Evolutionary conservation across 148 eudicot species (phyloP), one percentile per base, ranked within the genome.

Genomic region (Cornus kousa): DNA sequence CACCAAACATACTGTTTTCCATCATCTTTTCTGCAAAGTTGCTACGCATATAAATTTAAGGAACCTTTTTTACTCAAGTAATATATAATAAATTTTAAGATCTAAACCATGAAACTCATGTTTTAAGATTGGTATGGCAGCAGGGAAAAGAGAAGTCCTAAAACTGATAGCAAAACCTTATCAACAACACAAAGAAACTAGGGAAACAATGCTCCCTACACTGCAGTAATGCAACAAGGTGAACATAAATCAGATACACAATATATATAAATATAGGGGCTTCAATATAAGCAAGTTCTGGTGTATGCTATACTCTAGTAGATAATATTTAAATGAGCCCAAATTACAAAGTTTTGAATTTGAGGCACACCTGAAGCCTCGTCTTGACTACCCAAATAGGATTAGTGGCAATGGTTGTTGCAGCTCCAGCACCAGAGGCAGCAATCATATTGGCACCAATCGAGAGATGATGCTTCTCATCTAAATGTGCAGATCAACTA

Each of bases 341-440:
- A 17, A 5, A 70, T 37, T 12, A 64, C 20, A 74, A 39, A 64
- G 55, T 20, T 60, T 24, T 5, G 65, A 12, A 28, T 35, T 37
- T 57, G 11, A 77, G 48, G 74, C 85, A 73, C 81, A 96, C 99
- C 86, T 96, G 99, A 73, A 96, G 86, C 86, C 99, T 84, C 17
- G 99, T 96, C 88, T 96, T 96, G 50, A 96, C 98, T 83, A 96
- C 99, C 99, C 99, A 96, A 74, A 96, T 93, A 80, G 99, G 99
- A 85, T 96, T 96, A 60, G 98, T 96, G 70, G 83, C 91, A 83
- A 91, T 82, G 67, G 91, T 86, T 16, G 99, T 96, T 35, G 97
- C 95, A 81, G 93, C 94, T 80, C 99, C 99, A 80, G 99, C 99
- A 76, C 98, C 95, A 83, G 98, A 87, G 83, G 99, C 99, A 84